Evolutionary conservation across 176 grass and related monocot genomes (phyloP), one percentile per base, ranked within the genome.

Genomic region (Canna indica): DNA sequence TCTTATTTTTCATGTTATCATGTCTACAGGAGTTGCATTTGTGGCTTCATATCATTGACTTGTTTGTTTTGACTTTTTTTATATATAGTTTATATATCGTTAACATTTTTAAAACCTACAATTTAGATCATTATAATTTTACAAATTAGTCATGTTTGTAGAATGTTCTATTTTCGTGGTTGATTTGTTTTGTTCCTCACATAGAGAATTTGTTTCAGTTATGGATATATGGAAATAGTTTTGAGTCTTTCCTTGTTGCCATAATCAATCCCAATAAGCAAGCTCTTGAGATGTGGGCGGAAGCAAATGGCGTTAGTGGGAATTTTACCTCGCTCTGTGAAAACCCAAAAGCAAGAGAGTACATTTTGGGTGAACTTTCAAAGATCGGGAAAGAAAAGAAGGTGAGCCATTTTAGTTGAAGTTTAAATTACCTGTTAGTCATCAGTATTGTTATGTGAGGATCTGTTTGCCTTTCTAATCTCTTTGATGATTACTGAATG

Each of bases 221-320:
- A 78, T 96, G 93, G 93, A 74, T 97, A 47, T 97, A 97, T 1
- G 93, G 88, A 32, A 97, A 92, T 67, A 97, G 93, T 41, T 97
- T 97, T 58, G 93, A 97, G 65, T 92, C 88, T 13, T 90, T 20
- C 73, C 88, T 97, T 70, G 69, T 97, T 36, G 88, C 86, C 10
- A 71, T 91, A 22, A 72, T 81, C 44, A 96, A 96, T 75, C 93
- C 93, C 1, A 91, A 96, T 77, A 47, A 85, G 67, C 81, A 87
- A 84, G 68, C 41, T 44, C 83, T 96, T 47, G 76, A 96, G 10
- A 42, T 18, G 17, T 96, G 88, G 93, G 88, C 88, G 36, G 74
- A 64, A 79, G 66, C 81, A 14, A 91, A 91, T 18, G 86, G 83
- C 20, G 36, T 87, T 44, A 17, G 27, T 59, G 75, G 79, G 47